Evolutionary conservation across 2,329 filamentous ascomycete species (phyloP), one percentile per base, ranked within the genome.

Genomic region (Cordyceps pruinosa): DNA sequence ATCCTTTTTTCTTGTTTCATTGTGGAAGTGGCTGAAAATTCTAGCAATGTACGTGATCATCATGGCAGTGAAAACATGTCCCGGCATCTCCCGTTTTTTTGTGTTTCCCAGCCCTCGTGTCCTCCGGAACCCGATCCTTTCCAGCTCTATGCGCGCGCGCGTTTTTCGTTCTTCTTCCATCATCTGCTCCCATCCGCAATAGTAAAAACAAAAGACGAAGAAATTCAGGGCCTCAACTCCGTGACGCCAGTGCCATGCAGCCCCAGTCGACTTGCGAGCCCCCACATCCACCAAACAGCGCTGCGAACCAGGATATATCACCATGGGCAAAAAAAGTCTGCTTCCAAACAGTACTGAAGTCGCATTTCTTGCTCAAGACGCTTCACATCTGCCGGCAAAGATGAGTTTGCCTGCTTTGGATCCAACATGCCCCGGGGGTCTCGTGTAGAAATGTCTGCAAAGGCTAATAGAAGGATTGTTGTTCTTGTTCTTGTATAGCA

Each of bases 221-320:
- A 46, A 56, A 58, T 54, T 45, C 45, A 46, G 39, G 50, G 56
- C 65, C 69, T 69, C 69, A 73, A 73, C 71, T 71, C 71, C 71
- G 66, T 72, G 70, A 73, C 71, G 71, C 71, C 71, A 66, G 69
- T 71, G 67, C 68, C 67, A 73, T 72, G 70, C 69, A 68, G 67
- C 66, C 66, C 35, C 35, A 42, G 35, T 56, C 35, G 28, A 35
- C 37, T 56, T 42, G 25, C 35, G 54, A 56, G n/a, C 52, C 44
- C 52, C 25, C 44, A n/a, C 44, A 35, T 48, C 34, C 32, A 48
- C n/a, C n/a, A 25, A 56, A 25, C 28, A 42, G 42, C 52, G 23
- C 42, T 28, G 23, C 28, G 37, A 41, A 21, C 41, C 19, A 28
- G 47, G 42, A n/a, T n/a, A n/a, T n/a, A n/a, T n/a, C n/a, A n/a